Base-by-base conservation (phyloP, 805 yeast genomes). In the Candida ulmi region DNA sequence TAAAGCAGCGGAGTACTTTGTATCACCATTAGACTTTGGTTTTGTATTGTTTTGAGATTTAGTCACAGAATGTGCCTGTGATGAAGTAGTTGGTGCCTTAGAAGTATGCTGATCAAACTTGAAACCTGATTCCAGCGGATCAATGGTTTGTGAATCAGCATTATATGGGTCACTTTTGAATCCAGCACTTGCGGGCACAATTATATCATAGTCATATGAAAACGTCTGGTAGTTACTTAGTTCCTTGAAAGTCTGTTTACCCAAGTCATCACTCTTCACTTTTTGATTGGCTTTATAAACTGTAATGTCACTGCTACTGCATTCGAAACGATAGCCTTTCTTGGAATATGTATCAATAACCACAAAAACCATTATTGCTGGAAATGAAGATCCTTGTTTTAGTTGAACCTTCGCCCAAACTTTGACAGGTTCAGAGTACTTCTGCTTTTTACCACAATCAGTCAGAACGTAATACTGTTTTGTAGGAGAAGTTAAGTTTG, bases 361-460 rank as follows among this genome's bases (percentile, higher is more conserved):
- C 35, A 41, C 47, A n/a, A 44, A 25, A 17, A n/a, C n/a, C n/a
- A n/a, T n/a, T n/a, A n/a, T n/a, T n/a, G n/a, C n/a, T n/a, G n/a
- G n/a, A n/a, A n/a, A n/a, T n/a, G n/a, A n/a, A n/a, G n/a, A n/a
- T n/a, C n/a, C n/a, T n/a, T n/a, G n/a, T n/a, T n/a, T n/a, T n/a
- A n/a, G n/a, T n/a, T n/a, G n/a, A n/a, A 44, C 37, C 15, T 41
- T 40, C 6, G 40, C 44, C 40, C 41, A 44, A 5, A 38, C 17
- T 2, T 11, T 5, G 12, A 42, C 30, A 9, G 42, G 42, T 8
- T 38, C 37, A 5, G 23, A n/a, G 3, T 9, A 25, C 25, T n/a
- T 32, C 30, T 18, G 7, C 21, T 30, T 30, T 23, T 36, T 38
- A 17, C 28, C 42, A 37, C 21, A 21, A n/a, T 44, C 40, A 11